phyloP scores from a whole-genome alignment of 257 asterid species.

The Solanum peruvianum region DNA sequence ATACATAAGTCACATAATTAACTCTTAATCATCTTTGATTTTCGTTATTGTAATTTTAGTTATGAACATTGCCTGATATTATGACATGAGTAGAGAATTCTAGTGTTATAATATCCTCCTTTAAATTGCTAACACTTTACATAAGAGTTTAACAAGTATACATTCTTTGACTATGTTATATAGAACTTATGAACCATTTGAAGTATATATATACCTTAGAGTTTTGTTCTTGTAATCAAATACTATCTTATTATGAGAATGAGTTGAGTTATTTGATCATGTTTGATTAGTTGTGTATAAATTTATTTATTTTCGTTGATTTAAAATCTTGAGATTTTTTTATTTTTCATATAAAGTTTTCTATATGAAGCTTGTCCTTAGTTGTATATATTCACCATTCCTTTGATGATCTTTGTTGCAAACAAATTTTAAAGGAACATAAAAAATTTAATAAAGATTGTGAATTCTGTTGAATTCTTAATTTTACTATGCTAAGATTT shows the following conservation, averaged over 20 bases:
- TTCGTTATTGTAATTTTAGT: neutral
- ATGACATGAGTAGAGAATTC: neutral
- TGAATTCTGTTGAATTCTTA: no score
- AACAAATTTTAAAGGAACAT: no score
- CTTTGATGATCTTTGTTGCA: neutral
- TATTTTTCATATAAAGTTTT: no score
- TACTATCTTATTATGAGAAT: neutral
- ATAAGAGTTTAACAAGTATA: neutral
- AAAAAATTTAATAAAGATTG: no score
- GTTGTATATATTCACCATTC: neutral
- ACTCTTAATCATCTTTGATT: neutral
- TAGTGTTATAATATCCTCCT: neutral
- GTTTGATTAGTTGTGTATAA: neutral
- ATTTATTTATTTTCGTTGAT: neutral
- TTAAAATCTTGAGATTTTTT: neutral
- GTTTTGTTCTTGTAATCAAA: neutral
- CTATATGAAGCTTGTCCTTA: neutral
- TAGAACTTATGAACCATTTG: neutral
- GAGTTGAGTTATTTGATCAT: neutral
- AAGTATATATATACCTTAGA: neutral
- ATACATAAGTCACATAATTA: neutral
- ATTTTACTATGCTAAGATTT: no score
- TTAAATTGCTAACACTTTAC: neutral
- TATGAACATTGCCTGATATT: neutral
- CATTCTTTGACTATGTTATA: neutral